A percentile compares a stretch with the other conserved stretches of the same genome.
Evolutionary conservation across 371 early-diverging fungal genomes (phyloP).

Genomic region (Mortierella sp.): DNA sequence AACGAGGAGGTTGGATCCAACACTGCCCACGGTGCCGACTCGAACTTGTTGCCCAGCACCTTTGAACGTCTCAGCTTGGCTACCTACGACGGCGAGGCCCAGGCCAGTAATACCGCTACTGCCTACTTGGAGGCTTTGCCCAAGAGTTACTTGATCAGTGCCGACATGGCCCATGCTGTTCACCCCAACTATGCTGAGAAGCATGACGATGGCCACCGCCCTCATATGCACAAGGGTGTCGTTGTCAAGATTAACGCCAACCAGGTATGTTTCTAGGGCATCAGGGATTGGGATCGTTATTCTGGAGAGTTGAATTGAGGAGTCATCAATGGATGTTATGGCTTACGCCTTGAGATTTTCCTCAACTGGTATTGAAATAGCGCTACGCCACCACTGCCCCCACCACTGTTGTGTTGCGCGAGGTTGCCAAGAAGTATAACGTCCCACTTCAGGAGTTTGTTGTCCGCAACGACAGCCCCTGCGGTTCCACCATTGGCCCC

Average conservation of each 20-base stretch:
- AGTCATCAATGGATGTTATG: neutral
- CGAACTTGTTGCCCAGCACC: constrained; percentile 84
- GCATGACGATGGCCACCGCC: constrained; percentile 94
- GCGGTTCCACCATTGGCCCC: constrained; percentile 97
- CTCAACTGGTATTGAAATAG: constrained; percentile 31
- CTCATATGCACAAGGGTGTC: constrained; percentile 93
- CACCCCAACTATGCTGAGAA: constrained; percentile 68
- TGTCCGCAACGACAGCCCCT: constrained; percentile 94
- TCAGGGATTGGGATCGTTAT: neutral
- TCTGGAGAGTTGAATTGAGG: neutral
- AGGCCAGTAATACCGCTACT: constrained; percentile 46
- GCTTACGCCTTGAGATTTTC: neutral
- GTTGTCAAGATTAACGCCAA: constrained; percentile 97
- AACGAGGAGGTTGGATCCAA: constrained; percentile 98
- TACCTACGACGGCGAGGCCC: constrained; percentile 54
- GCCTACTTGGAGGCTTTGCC: constrained; percentile 90
- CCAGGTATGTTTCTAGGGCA: constrained; percentile 64
- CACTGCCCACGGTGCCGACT: constrained; percentile 97
- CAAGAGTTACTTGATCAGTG: constrained; percentile 89
- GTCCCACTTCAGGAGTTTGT: constrained; percentile 96
- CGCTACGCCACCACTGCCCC: constrained; percentile 96
- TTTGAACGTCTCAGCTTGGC: constrained; percentile 68
- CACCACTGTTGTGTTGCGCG: constrained; percentile 85
- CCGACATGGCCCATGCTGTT: constrained; percentile 93
- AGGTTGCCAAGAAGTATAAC: constrained; percentile 79